A percentile compares a stretch with the other conserved stretches of the same genome.
These are phyloP conservation scores for Penicillium verrucosum DNA, from an alignment of 2,329 filamentous ascomycete species.

Conservation along the genomic window DNA sequence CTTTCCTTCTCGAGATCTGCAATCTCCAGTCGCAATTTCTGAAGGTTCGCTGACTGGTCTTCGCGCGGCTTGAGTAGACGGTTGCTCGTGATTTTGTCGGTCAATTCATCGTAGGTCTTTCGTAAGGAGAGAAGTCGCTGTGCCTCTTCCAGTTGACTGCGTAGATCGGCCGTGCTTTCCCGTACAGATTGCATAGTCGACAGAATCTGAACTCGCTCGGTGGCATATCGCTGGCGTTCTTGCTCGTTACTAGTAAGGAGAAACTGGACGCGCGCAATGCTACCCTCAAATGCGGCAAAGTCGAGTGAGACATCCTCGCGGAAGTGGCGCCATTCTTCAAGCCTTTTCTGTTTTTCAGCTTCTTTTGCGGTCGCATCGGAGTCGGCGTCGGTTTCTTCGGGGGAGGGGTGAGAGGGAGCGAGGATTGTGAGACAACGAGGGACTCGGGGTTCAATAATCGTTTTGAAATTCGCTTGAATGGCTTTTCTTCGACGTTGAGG, in stretches of 20 bases:
- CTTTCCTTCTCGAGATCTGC: constrained; percentile 81
- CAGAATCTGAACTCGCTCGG: constrained; percentile 75
- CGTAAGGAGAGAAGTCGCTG: constrained; percentile 72
- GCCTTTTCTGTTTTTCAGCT: constrained; percentile 49
- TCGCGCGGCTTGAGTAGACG: constrained; percentile 75
- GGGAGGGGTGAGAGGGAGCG: constrained; percentile 65
- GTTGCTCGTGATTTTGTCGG: constrained; percentile 81
- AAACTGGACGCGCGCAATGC: constrained; percentile 82
- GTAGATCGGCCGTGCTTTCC: constrained; percentile 68
- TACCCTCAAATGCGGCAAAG: constrained; percentile 82
- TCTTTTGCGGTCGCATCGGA: constrained; percentile 42
- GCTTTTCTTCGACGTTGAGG: constrained; percentile 85
- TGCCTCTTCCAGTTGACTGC: constrained; percentile 72
- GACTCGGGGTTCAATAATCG: constrained; percentile 69
- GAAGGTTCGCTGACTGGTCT: constrained; percentile 73
- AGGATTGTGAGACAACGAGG: constrained; percentile 55
- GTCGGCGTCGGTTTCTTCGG: constrained; percentile 52
- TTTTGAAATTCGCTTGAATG: constrained; percentile 84
- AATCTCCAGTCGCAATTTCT: constrained; percentile 84
- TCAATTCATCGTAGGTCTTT: constrained; percentile 82
- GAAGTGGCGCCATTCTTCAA: constrained; percentile 63
- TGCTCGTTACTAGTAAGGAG: constrained; percentile 76
- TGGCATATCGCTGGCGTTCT: constrained; percentile 79
- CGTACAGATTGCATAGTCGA: constrained; percentile 74
- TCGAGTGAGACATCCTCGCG: constrained; percentile 82